Evolutionary conservation across 208 protist genomes (phyloP).

Genomic region (Trypanosomatidae sp.): DNA sequence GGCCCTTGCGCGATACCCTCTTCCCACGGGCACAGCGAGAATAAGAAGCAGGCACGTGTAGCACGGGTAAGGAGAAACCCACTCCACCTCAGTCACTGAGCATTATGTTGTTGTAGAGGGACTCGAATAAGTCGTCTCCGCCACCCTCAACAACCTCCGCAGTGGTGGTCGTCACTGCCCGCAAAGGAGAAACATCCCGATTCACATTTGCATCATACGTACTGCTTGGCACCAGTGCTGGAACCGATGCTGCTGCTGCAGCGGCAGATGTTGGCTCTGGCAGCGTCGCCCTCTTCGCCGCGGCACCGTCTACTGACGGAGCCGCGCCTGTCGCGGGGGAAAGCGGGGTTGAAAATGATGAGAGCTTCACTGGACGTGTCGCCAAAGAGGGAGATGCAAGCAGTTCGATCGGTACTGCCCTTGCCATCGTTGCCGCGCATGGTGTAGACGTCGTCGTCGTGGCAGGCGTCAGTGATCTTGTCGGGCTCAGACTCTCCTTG

Average conservation of each 20-base stretch:
- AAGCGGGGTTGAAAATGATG: neutral
- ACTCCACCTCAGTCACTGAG: constrained; percentile 12
- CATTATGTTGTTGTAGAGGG: constrained; percentile 62
- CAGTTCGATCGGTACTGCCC: neutral
- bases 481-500: neutral
- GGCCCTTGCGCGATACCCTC: neutral
- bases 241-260: neutral
- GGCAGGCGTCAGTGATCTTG: neutral
- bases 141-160: neutral
- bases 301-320: neutral
- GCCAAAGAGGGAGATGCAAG: neutral
- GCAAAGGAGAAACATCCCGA: neutral
- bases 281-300: neutral
- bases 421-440: neutral
- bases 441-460: neutral
- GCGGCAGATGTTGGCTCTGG: neutral
- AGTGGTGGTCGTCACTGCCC: neutral
- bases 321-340: neutral
- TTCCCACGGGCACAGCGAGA: neutral
- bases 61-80: neutral
- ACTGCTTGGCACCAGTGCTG: neutral
- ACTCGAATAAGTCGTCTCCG: constrained; percentile 45
- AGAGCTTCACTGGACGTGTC: neutral
- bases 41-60: neutral
- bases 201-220: neutral